Percentiles rank a stretch among this genome's conserved stretches.
Conservation (phyloP, 495 filamentous ascomycete species). For the Schizothecium vesticola region DNA sequence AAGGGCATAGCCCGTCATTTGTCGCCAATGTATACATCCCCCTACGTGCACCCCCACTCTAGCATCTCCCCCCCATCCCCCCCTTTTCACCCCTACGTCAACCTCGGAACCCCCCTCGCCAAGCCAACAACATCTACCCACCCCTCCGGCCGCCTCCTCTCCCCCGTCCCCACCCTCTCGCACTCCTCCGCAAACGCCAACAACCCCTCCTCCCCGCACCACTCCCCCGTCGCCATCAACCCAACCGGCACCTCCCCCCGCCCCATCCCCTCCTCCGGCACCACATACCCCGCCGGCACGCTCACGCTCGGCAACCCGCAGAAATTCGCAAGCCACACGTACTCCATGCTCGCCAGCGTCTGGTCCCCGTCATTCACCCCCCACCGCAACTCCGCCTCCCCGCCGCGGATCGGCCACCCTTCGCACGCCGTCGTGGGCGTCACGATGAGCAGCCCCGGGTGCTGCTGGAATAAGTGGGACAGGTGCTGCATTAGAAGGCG, state of each 20-base stretch:
- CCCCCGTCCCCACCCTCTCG: constrained; percentile 38
- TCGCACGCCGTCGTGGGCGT: constrained; percentile 70
- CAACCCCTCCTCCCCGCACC: constrained; percentile 69
- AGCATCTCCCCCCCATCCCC: no score
- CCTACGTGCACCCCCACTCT: no score
- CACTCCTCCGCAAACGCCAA: constrained; percentile 62
- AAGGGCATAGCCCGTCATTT: no score
- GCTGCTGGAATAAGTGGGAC: constrained; percentile 55
- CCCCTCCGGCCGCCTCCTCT: constrained; percentile 17
- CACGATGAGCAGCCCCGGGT: constrained; percentile 71
- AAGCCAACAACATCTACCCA: constrained; percentile 32
- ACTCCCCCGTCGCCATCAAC: constrained; percentile 77
- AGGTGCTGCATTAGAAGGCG: constrained; percentile 75
- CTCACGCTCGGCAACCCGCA: constrained; percentile 65
- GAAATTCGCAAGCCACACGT: constrained; percentile 81
- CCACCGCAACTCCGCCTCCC: constrained; percentile 45
- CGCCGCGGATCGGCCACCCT: constrained; percentile 57
- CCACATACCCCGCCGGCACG: constrained; percentile 63
- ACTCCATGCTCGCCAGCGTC: constrained; percentile 74
- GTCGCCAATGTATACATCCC: no score
- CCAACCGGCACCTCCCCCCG: constrained; percentile 61
- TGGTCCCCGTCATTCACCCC: constrained; percentile 67
- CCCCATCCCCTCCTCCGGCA: constrained; percentile 13
- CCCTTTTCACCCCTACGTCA: no score
- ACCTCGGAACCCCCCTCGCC: constrained; percentile 6